Evolutionary conservation across 1,284 basidiomycete species (phyloP), one percentile per base, ranked within the genome.

Genomic region (Quambalaria eucalypti): DNA sequence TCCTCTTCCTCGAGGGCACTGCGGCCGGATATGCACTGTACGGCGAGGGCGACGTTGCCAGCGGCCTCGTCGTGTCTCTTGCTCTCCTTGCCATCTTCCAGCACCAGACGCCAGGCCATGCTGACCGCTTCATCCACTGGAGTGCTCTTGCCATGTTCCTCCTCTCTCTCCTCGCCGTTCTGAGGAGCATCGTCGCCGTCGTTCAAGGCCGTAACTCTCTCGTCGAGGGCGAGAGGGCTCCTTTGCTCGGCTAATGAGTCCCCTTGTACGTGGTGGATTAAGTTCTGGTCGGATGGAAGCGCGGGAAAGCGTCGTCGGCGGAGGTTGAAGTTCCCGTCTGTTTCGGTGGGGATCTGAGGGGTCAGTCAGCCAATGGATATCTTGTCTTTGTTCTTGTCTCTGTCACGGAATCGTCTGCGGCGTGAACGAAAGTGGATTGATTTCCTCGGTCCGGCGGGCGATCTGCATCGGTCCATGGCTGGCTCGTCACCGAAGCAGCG

Each of bases 1-100:
- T 88, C 82, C 84, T 95, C 79, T 93, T 95, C 85, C 85, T 96
- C 61, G 90, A 93, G 77, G 86, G 84, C 21, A 95, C 91, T 10
- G 86, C 88, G 0, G 88, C 86, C 6, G 87, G 88, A 1, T 95
- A 96, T 76, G 88, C 68, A 1, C 87, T 87, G 46, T 85, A 85
- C 14, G 79, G 83, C 1, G 90, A 95, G 76, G 91, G 91, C 61
- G 91, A 96, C 69, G 82, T 95, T 42, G 88, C 89, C 7, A 90
- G 87, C 1, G 86, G 87, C 40, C 81, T 88, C 28, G 90, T 87
- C 77, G 88, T 87, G 51, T 87, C 90, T 76, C 87, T 90, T 72
- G 85, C 83, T 26, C 82, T 87, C 66, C 84, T 69, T 16, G 66
- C 70, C 57, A 70, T 73, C 57, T 65, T 60, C 59, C 59, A 69